Conservation (phyloP, 768 basidiomycete species). For the Leccinum imitatum region DNA sequence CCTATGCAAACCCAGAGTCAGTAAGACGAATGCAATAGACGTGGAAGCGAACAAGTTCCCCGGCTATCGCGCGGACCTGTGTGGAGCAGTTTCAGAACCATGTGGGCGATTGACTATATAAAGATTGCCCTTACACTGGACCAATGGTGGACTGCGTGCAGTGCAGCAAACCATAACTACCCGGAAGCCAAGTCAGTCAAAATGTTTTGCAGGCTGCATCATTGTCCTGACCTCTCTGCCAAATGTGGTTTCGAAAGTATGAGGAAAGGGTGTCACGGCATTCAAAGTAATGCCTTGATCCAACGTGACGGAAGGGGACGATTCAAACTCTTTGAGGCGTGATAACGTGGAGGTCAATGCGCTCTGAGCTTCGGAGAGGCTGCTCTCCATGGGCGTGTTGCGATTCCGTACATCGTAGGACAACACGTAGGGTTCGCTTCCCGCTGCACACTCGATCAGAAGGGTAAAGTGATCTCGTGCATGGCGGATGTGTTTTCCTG, state of each 20-base stretch:
- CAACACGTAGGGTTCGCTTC: constrained; percentile 49
- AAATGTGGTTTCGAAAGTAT: constrained; percentile 75
- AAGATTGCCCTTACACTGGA: constrained; percentile 63
- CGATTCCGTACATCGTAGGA: constrained; percentile 76
- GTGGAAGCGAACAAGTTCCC: constrained; percentile 62
- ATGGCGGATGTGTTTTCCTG: constrained; percentile 86
- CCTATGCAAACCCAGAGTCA: constrained; percentile 40
- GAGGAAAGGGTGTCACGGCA: constrained; percentile 77
- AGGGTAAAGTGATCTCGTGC: constrained; percentile 81
- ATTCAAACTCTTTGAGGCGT: constrained; percentile 52
- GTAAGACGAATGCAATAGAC: constrained; percentile 5
- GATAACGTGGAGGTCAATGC: constrained; percentile 57
- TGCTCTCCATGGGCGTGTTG: constrained; percentile 83
- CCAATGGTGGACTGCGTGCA: constrained; percentile 91
- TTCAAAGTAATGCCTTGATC: constrained; percentile 67
- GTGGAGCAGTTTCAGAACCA: constrained; percentile 6
- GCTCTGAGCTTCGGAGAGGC: constrained; percentile 53
- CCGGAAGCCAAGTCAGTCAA: constrained; percentile 8
- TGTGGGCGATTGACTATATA: constrained; percentile 1
- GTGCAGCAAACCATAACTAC: constrained; percentile 81
- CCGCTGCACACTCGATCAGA: constrained; percentile 53
- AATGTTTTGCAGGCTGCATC: neutral
- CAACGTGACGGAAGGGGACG: constrained; percentile 41
- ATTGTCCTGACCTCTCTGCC: constrained; percentile 65
- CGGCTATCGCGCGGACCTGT: constrained; percentile 84